Evolutionary conservation across 1,284 basidiomycete species (phyloP).

Genomic region (Kwoniella shivajii): DNA sequence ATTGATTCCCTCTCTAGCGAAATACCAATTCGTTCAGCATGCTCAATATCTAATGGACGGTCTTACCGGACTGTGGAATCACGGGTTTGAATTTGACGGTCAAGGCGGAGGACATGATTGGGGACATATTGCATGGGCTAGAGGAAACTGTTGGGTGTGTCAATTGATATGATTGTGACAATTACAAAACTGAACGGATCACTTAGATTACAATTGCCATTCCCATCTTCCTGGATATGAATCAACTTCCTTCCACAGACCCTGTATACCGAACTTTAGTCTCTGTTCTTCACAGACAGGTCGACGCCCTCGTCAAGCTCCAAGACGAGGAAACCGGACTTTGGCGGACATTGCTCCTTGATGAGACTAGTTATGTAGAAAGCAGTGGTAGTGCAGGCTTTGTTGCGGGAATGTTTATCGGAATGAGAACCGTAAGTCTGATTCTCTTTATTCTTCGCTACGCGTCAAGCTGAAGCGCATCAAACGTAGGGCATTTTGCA

Average conservation of each 20-base stretch:
- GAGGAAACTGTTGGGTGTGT: constrained; percentile 66
- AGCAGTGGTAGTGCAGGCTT: constrained; percentile 64
- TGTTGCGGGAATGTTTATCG: constrained; percentile 63
- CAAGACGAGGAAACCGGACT: constrained; percentile 61
- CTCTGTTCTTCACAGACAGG: constrained; percentile 59
- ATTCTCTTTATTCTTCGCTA: not conserved
- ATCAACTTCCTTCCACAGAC: constrained; percentile 54
- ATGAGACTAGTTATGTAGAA: constrained; percentile 63
- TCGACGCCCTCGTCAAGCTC: constrained; percentile 60
- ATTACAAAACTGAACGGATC: too few relatives aligned
- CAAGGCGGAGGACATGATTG: constrained; percentile 29
- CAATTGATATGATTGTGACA: too few relatives aligned
- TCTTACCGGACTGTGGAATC: constrained; percentile 38
- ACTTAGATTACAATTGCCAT: constrained; percentile 63
- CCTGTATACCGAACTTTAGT: constrained; percentile 59
- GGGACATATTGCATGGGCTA: constrained; percentile 63
- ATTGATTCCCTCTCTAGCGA: constrained; percentile 20
- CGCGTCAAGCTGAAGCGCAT: not conserved
- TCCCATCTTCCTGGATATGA: constrained; percentile 63
- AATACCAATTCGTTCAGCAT: constrained; percentile 42
- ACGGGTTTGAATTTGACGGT: constrained; percentile 52
- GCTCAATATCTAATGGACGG: constrained; percentile 40
- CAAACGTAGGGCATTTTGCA: constrained; percentile 18
- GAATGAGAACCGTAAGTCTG: constrained; percentile 55
- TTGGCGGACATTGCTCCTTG: constrained; percentile 66